phyloP scores from a whole-genome alignment of 352 stramenopile genomes.

The Pythium apleroticum region DNA sequence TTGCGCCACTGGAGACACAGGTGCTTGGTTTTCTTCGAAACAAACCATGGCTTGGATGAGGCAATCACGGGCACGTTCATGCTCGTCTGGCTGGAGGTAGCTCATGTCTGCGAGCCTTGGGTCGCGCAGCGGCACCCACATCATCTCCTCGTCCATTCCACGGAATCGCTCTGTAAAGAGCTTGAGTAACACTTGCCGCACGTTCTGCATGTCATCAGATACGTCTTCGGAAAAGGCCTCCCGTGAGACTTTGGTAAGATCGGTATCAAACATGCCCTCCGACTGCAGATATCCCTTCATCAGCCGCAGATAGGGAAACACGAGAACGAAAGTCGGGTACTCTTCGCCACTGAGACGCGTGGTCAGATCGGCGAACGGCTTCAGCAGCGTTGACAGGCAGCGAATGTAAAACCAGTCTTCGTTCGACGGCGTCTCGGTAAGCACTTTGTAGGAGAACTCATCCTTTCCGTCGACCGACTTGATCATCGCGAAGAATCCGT shows the following conservation, averaged over 20 bases:
- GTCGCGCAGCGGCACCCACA: constrained; percentile 10
- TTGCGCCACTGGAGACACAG: not conserved
- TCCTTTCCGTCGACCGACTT: no score
- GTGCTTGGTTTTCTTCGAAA: not conserved
- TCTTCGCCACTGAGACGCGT: constrained; percentile 4
- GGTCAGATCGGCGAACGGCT: not conserved
- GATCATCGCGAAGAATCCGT: no score
- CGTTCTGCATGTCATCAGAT: not conserved
- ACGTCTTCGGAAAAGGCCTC: not conserved
- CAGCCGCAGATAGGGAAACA: constrained; percentile 6
- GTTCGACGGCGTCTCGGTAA: no score
- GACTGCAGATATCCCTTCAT: constrained; percentile 5
- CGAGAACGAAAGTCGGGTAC: constrained; percentile 4
- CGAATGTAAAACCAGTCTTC: constrained; percentile 7
- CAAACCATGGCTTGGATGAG: constrained; percentile 5
- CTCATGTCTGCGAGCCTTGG: constrained; percentile 7
- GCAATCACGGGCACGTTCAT: not conserved
- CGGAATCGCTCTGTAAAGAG: constrained; percentile 5
- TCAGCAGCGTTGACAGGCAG: not conserved
- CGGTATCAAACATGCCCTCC: not conserved
- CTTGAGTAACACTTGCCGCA: not conserved
- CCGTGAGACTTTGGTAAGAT: not conserved
- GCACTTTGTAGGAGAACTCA: no score
- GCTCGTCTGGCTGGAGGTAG: not conserved
- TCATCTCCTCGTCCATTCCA: not conserved